phyloP scores from a whole-genome alignment of 208 protist genomes.

The Naegleria gruberi region DNA sequence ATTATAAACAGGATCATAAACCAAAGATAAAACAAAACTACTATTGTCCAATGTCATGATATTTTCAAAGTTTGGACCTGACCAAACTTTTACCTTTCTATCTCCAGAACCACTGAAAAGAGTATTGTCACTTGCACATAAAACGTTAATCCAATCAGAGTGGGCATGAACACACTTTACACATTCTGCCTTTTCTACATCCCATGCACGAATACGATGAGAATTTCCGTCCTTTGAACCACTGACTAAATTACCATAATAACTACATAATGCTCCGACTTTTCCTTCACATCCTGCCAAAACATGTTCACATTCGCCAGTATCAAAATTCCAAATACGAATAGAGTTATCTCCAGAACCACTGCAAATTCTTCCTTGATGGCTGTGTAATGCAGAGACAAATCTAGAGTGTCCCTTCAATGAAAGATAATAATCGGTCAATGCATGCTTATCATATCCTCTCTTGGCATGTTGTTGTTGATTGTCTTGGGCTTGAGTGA shows the following conservation, averaged over 20 bases:
- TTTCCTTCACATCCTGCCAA: conserved; percentile 14
- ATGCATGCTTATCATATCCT: neutral
- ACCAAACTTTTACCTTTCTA: conserved; percentile 39
- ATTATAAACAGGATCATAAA: neutral
- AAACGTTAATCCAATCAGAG: conserved; percentile 41
- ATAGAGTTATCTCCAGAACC: conserved; percentile 1
- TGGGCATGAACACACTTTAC: neutral
- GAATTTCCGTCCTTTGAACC: neutral
- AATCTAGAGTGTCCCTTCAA: conserved; percentile 10
- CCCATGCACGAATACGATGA: neutral
- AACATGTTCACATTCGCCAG: neutral
- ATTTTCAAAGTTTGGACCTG: conserved; percentile 44
- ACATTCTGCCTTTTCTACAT: neutral
- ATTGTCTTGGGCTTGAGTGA: neutral
- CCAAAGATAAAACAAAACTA: neutral
- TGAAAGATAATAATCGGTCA: neutral
- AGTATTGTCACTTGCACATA: conserved; percentile 42
- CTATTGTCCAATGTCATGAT: neutral
- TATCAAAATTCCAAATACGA: neutral
- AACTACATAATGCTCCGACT: conserved; percentile 6
- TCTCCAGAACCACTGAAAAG: conserved; percentile 5
- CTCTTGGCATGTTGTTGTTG: neutral
- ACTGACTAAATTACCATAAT: neutral
- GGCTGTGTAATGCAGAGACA: neutral
- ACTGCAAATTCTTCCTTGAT: neutral